These are phyloP conservation scores for Tylopilus cervinicoccineus DNA, from an alignment of 768 basidiomycete genomes.

Conservation along the genomic window DNA sequence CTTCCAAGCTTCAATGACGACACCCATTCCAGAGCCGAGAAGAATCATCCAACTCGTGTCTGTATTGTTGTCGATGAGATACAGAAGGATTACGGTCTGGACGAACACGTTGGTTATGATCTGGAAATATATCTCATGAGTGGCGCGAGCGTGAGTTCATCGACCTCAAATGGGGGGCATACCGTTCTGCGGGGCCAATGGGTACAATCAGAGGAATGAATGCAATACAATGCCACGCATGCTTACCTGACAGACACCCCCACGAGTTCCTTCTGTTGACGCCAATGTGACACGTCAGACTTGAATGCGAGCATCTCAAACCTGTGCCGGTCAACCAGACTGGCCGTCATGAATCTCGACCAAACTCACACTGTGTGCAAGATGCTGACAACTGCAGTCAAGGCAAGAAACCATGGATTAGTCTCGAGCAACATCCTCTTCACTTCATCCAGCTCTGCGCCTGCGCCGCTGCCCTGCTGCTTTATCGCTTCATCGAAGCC, in stretches of 20 bases:
- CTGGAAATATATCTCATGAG: slow-evolving; percentile 26
- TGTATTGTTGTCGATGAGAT: slow-evolving; percentile 92
- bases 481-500: slow-evolving; percentile 87
- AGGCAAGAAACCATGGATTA: slow-evolving; percentile 80
- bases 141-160: slow-evolving; percentile 12
- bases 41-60: slow-evolving; percentile 99
- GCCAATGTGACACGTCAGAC: slow-evolving; percentile 93
- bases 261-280: slow-evolving; percentile 89
- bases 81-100: slow-evolving; percentile 85
- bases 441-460: slow-evolving; percentile 86
- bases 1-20: slow-evolving; percentile 94
- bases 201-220: slow-evolving; percentile 15
- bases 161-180: slow-evolving; percentile 22
- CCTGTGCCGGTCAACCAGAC: slow-evolving; percentile 35
- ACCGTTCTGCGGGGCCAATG: slow-evolving; percentile 47
- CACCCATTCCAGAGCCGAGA: slow-evolving; percentile 77
- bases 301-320: slow-evolving; percentile 98
- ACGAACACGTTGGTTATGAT: slow-evolving; percentile 93
- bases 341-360: not conserved
- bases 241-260: slow-evolving; percentile 89
- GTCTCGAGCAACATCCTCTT: slow-evolving; percentile 92
- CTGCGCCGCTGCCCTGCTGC: slow-evolving; percentile 57
- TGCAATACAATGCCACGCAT: slow-evolving; percentile 6
- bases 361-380: slow-evolving; percentile 78
- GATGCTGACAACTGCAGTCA: slow-evolving; percentile 82